Evolutionary conservation across 2,329 filamentous ascomycete species (phyloP).

Genomic region (Dothiorella sarmentorum): DNA sequence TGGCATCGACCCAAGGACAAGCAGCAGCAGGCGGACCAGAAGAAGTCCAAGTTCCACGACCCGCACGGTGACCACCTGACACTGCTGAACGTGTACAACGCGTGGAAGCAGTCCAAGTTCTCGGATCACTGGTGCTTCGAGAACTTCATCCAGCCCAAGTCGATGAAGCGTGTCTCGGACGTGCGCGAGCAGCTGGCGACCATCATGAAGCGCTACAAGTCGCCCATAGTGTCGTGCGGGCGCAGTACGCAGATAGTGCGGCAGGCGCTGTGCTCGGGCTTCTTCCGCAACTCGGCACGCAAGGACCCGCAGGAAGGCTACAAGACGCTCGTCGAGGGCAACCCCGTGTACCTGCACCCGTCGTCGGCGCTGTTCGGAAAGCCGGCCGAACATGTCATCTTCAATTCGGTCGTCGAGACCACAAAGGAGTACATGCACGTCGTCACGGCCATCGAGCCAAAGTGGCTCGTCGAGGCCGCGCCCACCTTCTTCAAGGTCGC

Average conservation of each 20-base stretch:
- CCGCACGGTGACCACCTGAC: slow-evolving; percentile 92
- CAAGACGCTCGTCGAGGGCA: slow-evolving; percentile 94
- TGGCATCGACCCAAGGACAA: slow-evolving; percentile 98
- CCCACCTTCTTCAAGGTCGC: slow-evolving; percentile 99
- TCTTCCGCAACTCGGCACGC: slow-evolving; percentile 91
- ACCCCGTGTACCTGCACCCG: slow-evolving; percentile 91
- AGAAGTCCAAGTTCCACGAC: slow-evolving; percentile 97
- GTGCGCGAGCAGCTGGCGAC: slow-evolving; percentile 87
- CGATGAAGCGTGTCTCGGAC: slow-evolving; percentile 85
- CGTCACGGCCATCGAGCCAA: slow-evolving; percentile 89
- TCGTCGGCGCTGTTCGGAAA: slow-evolving; percentile 91
- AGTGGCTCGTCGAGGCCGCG: slow-evolving; percentile 91
- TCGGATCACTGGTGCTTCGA: slow-evolving; percentile 93
- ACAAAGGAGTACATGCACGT: slow-evolving; percentile 98
- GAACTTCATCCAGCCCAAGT: slow-evolving; percentile 92
- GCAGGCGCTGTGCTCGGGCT: slow-evolving; percentile 84
- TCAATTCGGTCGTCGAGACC: slow-evolving; percentile 84
- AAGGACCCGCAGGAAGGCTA: slow-evolving; percentile 97
- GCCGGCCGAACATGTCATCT: slow-evolving; percentile 93
- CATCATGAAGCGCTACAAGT: slow-evolving; percentile 90
- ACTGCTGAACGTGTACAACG: slow-evolving; percentile 92
- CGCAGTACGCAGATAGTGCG: slow-evolving; percentile 83
- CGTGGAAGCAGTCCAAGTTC: slow-evolving; percentile 84
- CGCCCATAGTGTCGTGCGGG: slow-evolving; percentile 78
- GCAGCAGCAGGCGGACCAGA: slow-evolving; percentile 91